Conservation (phyloP, 1,139 yeast genomes). For the Blastobotrys malaysiensis region DNA sequence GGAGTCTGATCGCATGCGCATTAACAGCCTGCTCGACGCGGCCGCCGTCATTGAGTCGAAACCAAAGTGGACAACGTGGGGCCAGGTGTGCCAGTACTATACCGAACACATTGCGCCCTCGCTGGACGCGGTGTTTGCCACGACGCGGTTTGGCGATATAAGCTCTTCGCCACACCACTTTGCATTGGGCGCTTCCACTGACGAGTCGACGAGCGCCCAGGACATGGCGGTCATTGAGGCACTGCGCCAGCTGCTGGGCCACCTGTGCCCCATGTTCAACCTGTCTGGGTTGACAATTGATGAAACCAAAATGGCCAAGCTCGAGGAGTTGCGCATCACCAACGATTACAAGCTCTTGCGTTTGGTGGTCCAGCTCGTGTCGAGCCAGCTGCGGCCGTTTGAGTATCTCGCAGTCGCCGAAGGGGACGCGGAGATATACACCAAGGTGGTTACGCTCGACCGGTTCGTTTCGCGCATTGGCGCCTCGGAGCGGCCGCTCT, state of each 20-base stretch:
- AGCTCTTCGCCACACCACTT: not conserved
- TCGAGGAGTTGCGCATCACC: constrained; percentile 34
- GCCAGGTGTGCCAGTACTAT: constrained; percentile 22
- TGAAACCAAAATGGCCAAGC: constrained; percentile 26
- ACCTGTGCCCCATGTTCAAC: constrained; percentile 20
- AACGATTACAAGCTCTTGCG: constrained; percentile 32
- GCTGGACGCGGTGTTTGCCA: constrained; percentile 26
- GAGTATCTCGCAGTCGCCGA: constrained; percentile 24
- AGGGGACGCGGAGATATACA: constrained; percentile 20
- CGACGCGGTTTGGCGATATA: constrained; percentile 17
- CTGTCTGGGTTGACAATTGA: constrained; percentile 26
- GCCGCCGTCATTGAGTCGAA: constrained; percentile 21
- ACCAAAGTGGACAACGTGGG: constrained; percentile 20
- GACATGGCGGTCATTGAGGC: constrained; percentile 31
- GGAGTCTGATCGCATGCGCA: constrained; percentile 21
- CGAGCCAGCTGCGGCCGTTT: constrained; percentile 3
- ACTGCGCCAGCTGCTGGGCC: constrained; percentile 29
- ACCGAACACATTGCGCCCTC: constrained; percentile 21
- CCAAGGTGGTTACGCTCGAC: constrained; percentile 21
- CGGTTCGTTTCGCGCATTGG: constrained; percentile 16
- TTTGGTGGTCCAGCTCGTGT: constrained; percentile 30
- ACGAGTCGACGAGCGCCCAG: constrained; percentile 16
- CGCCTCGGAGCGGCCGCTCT: not conserved
- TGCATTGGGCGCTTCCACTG: not conserved
- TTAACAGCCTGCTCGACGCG: constrained; percentile 28